Base-by-base conservation (phyloP, 768 basidiomycete genomes). In the Pholiota molesta region DNA sequence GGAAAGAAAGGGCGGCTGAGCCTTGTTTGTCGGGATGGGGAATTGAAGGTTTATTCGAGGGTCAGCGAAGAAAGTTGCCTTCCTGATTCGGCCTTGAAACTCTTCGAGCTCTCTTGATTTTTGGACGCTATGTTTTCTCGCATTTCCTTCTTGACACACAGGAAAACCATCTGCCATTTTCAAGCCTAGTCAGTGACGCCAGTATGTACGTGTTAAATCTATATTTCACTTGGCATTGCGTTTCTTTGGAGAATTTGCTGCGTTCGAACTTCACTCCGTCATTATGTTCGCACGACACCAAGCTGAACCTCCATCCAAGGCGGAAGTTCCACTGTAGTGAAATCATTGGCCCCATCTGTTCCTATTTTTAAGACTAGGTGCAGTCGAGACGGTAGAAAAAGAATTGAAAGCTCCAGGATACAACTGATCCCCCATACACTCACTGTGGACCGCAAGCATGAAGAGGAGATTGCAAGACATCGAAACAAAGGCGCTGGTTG, bases 1-100 rank as follows among this genome's bases (percentile, higher is more conserved):
- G 88, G 86, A 4, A 75, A 80, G 65, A 75, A 77, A 2, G 84
- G 81, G 0, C 75, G 83, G 10, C 68, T 91, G 33, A 86, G 81
- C 67, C 68, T 91, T 55, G 86, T 90, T 19, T 86, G 79, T 59
- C 71, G 74, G 45, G 71, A 68, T 4, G 80, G 81, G 2, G 73
- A 74, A 23, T 65, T 91, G 63, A 71, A 78, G 56, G 76, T 89
- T 2, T 87, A 83, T 65, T 74, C 80, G 66, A 78, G 88, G 57
- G 78, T 68, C 54, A 75, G 72, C 55, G 62, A 74, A 37, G 76
- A 75, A 3, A 78, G 77, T 55, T 80, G 74, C 64, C 72, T 87
- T 37, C 82, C 86, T 0, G 79, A 84, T 21, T 74, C 78, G 13
- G 67, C 77, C 17, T 66, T 84, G 65, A 71, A 65, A 52, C 60